A percentile compares a stretch with the other conserved stretches of the same genome.
Conservation (phyloP, 495 filamentous ascomycete genomes). For the Penicillium waksmanii region DNA sequence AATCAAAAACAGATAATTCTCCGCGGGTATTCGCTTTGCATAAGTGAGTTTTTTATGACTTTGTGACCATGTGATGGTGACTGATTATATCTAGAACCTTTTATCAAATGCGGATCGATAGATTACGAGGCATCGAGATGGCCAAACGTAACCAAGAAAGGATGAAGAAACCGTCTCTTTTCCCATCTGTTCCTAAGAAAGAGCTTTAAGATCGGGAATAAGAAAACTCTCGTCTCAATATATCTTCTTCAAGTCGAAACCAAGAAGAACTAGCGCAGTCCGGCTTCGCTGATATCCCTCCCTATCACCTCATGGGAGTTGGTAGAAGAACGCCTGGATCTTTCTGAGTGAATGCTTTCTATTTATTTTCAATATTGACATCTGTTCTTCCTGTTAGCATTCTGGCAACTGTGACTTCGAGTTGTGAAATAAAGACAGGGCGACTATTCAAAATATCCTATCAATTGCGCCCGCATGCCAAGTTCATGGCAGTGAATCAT, state of each 20-base stretch:
- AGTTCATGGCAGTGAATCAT: no score
- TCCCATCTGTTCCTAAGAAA: constrained; percentile 80
- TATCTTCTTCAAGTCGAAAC: neutral
- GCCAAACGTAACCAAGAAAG: constrained; percentile 82
- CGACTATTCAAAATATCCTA: no score
- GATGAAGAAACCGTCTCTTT: constrained; percentile 73
- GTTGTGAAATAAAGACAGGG: no score
- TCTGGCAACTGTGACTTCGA: no score
- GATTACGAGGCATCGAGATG: constrained; percentile 75
- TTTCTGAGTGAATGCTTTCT: no score
- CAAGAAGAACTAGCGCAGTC: no score
- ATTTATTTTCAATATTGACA: no score
- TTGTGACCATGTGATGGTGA: neutral
- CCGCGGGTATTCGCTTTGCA: constrained; percentile 86
- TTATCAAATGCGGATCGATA: constrained; percentile 81
- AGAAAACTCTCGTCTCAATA: neutral
- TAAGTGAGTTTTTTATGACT: constrained; percentile 58
- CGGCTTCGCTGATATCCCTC: no score
- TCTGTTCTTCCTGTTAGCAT: no score
- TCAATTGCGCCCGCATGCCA: no score
- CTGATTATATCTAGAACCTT: constrained; percentile 63
- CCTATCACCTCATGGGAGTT: no score
- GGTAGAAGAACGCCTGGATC: no score
- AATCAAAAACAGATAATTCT: constrained; percentile 43
- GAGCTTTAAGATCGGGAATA: constrained; percentile 45